These are phyloP conservation scores for Yamadazyma triangularis DNA, from an alignment of 1,139 yeast species.

Conservation along the genomic window DNA sequence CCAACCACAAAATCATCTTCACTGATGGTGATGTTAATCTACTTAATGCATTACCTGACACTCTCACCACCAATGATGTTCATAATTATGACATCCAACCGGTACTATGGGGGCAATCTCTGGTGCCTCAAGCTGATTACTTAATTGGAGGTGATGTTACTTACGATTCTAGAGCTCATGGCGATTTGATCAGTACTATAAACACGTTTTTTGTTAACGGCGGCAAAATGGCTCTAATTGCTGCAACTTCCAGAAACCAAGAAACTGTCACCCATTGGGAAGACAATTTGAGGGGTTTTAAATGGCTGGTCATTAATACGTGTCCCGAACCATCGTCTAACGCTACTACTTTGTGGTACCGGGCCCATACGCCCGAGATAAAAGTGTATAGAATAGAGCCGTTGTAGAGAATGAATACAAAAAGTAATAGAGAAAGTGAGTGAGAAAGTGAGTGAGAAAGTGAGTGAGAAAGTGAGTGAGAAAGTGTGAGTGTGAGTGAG, in stretches of 20 bases:
- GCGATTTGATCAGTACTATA: constrained; percentile 50
- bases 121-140: constrained; percentile 25
- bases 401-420: background rate
- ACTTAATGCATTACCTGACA: constrained; percentile 47
- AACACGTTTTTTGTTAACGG: constrained; percentile 24
- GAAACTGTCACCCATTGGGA: constrained; percentile 58
- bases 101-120: constrained; percentile 53
- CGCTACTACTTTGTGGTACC: constrained; percentile 23
- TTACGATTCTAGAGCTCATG: constrained; percentile 64
- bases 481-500: background rate
- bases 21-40: constrained; percentile 77
- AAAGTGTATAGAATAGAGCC: constrained; percentile 4
- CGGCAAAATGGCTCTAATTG: constrained; percentile 34
- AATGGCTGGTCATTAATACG: constrained; percentile 17
- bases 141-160: constrained; percentile 84
- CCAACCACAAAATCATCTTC: constrained; percentile 33
- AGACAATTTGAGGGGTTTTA: constrained; percentile 26
- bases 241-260: constrained; percentile 71
- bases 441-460: too few relatives aligned
- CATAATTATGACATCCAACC: constrained; percentile 19
- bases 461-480: too few relatives aligned
- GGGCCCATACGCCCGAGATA: constrained; percentile 21
- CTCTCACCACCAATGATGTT: constrained; percentile 41
- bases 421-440: background rate
- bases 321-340: too few relatives aligned